Conservation (phyloP, 192 early-diverging fungal species). For the Podila minutissima region DNA sequence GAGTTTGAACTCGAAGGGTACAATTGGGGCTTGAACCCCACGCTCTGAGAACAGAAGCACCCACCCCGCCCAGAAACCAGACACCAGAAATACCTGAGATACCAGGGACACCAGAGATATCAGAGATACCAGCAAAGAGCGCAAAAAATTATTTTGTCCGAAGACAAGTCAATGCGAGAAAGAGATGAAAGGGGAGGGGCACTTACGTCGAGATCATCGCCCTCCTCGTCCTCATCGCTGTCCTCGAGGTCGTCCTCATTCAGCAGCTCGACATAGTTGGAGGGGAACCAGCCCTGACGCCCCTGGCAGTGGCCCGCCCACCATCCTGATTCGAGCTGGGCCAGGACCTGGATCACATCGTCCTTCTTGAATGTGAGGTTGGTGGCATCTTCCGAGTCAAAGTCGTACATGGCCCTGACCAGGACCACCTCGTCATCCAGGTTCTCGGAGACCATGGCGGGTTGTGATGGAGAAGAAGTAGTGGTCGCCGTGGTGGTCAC, state of each 20-base stretch:
- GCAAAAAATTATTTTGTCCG: too few relatives aligned
- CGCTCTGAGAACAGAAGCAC: too few relatives aligned
- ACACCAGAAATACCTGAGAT: too few relatives aligned
- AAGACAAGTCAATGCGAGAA: neutral
- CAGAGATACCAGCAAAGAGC: too few relatives aligned
- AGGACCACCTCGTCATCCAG: conserved; percentile 34
- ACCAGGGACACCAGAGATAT: too few relatives aligned
- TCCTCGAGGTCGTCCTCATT: conserved; percentile 59
- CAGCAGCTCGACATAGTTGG: conserved; percentile 73
- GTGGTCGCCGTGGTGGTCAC: neutral
- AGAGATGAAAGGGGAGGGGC: conserved; percentile 24
- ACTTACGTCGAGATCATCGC: conserved; percentile 40
- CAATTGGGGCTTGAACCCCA: too few relatives aligned
- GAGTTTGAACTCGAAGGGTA: too few relatives aligned
- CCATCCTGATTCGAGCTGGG: conserved; percentile 85
- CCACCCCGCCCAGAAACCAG: too few relatives aligned
- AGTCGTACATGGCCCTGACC: conserved; percentile 83
- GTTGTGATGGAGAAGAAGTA: neutral
- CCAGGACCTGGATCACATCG: conserved; percentile 84
- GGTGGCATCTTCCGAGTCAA: conserved; percentile 74
- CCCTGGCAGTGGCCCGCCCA: conserved; percentile 83
- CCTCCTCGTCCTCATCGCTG: conserved; percentile 35
- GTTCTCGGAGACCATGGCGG: conserved; percentile 37
- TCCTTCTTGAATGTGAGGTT: conserved; percentile 78
- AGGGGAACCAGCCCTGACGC: conserved; percentile 82